A percentile compares a stretch with the other conserved stretches of the same genome.
Evolutionary conservation across 495 filamentous ascomycete species (phyloP).

Genomic region (Bombardia bombarda): DNA sequence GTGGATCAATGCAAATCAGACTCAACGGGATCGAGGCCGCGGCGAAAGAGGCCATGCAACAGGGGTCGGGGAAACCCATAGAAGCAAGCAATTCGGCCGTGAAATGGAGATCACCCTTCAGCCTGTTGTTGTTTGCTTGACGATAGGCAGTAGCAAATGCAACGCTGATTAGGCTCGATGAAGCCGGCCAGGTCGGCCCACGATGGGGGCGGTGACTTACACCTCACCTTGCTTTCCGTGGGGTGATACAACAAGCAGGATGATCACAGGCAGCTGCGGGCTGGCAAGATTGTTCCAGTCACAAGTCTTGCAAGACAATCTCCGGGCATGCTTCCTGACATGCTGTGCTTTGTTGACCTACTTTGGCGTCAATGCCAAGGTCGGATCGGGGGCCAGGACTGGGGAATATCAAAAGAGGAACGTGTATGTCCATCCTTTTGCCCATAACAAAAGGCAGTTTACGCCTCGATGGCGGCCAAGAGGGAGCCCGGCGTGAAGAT

Average conservation of each 20-base stretch:
- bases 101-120: constrained; percentile 3
- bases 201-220: constrained; percentile 23
- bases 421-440: not conserved
- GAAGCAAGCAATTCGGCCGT: not conserved
- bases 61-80: not conserved
- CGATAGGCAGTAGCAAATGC: constrained; percentile 5
- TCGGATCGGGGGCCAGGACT: constrained; percentile 5
- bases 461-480: not conserved
- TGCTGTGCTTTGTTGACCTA: constrained; percentile 4
- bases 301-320: constrained; percentile 7
- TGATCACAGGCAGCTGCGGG: constrained; percentile 7
- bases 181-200: constrained; percentile 6
- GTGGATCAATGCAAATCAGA: constrained; percentile 9
- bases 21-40: constrained; percentile 8
- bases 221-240: constrained; percentile 20
- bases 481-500: not conserved
- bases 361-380: constrained; percentile 2
- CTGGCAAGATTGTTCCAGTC: constrained; percentile 5
- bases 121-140: constrained; percentile 4
- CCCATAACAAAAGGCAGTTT: not conserved
- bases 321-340: constrained; percentile 13
- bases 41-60: constrained; percentile 4
- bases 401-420: not conserved
- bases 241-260: constrained; percentile 14
- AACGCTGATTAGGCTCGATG: constrained; percentile 9